Conservation (phyloP, 495 filamentous ascomycete genomes). For the Neurospora cerealis region DNA sequence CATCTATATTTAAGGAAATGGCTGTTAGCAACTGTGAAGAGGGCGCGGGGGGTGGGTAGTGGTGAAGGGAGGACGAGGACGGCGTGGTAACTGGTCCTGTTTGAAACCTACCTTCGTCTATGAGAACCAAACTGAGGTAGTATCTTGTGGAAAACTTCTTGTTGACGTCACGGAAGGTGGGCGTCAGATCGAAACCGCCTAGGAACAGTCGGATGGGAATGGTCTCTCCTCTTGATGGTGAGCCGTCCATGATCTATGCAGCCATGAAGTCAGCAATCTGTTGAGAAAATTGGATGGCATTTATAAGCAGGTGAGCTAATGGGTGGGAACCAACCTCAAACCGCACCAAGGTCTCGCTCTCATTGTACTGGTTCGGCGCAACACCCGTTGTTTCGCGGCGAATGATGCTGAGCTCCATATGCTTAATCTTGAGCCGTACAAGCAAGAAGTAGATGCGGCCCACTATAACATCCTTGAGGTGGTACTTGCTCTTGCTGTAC, state of each 20-base stretch:
- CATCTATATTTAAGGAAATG: conserved; percentile 46
- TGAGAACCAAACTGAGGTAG: conserved; percentile 92
- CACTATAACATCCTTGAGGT: conserved; percentile 98
- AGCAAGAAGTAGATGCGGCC: conserved; percentile 98
- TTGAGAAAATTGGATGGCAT: not conserved
- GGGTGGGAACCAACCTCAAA: conserved; percentile 63
- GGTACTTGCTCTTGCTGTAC: conserved; percentile 98
- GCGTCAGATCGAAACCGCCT: conserved; percentile 93
- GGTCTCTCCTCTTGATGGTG: conserved; percentile 92
- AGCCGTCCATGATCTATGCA: conserved; percentile 95
- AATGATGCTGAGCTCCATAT: conserved; percentile 99
- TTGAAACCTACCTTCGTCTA: conserved; percentile 69
- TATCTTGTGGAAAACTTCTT: conserved; percentile 99
- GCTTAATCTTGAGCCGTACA: conserved; percentile 97
- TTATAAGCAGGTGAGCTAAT: not conserved
- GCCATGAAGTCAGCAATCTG: not conserved
- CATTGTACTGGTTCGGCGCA: conserved; percentile 99
- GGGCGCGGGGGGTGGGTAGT: not conserved
- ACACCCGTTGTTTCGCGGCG: conserved; percentile 92
- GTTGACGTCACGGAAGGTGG: conserved; percentile 98
- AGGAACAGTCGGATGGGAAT: conserved; percentile 98
- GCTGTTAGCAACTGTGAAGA: conserved; percentile 1
- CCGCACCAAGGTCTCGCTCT: conserved; percentile 94
- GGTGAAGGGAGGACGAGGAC: not conserved
- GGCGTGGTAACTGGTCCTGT: not conserved